Base-by-base conservation (phyloP, 2,329 filamentous ascomycete genomes). In the Calonectria montana region DNA sequence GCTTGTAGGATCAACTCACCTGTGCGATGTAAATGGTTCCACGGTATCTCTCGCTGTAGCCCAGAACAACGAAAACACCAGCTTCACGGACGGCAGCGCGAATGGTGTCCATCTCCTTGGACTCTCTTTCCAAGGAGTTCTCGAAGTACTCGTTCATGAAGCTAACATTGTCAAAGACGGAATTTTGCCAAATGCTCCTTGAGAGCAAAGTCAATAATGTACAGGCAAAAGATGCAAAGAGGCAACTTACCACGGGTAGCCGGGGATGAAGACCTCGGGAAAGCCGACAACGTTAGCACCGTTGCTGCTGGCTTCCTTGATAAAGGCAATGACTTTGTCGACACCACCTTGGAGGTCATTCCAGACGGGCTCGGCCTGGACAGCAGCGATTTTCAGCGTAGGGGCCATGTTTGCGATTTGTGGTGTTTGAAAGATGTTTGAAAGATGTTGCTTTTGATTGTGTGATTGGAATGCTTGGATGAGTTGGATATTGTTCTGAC, bases 71-170 rank as follows among this genome's bases (percentile, higher is more conserved):
- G 37, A 80, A 81, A 15, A 87, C 85, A 7, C 83, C 83, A 63
- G 87, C 86, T 37, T 85, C 82, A 8, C 82, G 82, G 4, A 86
- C 87, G n/a, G 86, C 86, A 4, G 82, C 80, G 27, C 83, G 80
- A 45, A 89, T 88, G 0, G 73, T 71, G 12, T 79, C 75, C 84
- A 88, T 87, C 57, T 88, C 82, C 0, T 81, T 76, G 0, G 84
- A 85, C 35, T 85, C 80, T 15, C 81, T 77, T 0, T 77, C 75
- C 1, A 88, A 76, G 0, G 84, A 86, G 74, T 86, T 87, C 25
- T 84, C 79, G 43, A 87, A 84, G 77, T 88, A 88, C 39, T 81
- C 77, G 62, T 88, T 83, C 23, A 88, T 76, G 6, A 84, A 82
- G 2, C 82, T 81, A 1, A 81, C 80, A 79, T 85, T 86, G 13